phyloP scores from a whole-genome alignment of 495 filamentous ascomycete species.

The Aspergillus affinis region DNA sequence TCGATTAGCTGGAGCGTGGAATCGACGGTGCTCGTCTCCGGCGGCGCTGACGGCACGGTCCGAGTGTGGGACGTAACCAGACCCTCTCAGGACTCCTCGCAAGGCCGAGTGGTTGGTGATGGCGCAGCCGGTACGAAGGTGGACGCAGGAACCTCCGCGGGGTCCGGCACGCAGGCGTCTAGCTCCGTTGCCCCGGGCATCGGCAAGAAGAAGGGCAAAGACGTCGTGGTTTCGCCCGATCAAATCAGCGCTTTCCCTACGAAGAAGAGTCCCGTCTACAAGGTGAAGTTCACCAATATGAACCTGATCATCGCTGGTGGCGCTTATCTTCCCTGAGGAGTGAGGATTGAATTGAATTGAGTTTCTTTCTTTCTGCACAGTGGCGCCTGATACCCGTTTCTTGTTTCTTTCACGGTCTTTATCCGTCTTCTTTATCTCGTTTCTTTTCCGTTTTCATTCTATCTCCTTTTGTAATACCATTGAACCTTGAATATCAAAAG shows the following conservation, averaged over 20 bases:
- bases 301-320: conserved; percentile 88
- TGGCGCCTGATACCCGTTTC: conserved; percentile 34
- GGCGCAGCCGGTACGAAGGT: conserved; percentile 54
- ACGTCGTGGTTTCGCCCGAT: conserved; percentile 84
- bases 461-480: background rate
- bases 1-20: conserved; percentile 89
- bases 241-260: conserved; percentile 92
- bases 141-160: conserved; percentile 39
- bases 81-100: conserved; percentile 53
- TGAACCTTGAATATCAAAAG: background rate
- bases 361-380: conserved; percentile 13
- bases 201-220: conserved; percentile 83
- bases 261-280: conserved; percentile 93
- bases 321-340: conserved; percentile 66
- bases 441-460: conserved; percentile 4
- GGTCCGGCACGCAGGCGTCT: conserved; percentile 34
- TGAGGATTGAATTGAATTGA: conserved; percentile 14
- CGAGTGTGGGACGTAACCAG: conserved; percentile 88
- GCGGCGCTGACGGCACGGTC: conserved; percentile 89
- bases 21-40: conserved; percentile 81
- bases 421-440: conserved; percentile 9
- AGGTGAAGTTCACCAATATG: conserved; percentile 89
- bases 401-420: conserved; percentile 13
- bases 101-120: conserved; percentile 60
- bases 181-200: conserved; percentile 46